These are phyloP conservation scores for Ocimum tenuiflorum DNA, from an alignment of 257 asterid genomes.

Conservation along the genomic window DNA sequence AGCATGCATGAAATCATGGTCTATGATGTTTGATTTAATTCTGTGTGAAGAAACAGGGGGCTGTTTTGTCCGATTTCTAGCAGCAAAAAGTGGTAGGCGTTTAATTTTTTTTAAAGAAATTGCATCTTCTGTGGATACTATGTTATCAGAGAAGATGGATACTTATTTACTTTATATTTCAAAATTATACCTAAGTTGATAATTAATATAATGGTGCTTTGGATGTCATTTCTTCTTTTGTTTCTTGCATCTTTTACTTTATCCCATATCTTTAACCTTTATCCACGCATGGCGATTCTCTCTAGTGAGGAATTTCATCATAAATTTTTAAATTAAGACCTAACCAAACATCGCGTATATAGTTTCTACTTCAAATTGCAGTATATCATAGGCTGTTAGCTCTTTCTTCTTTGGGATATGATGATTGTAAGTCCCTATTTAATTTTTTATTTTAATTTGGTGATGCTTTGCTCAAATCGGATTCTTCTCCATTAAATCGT, in stretches of 20 bases:
- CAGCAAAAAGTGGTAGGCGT: too few relatives aligned
- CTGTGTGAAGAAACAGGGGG: background rate
- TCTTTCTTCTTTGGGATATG: too few relatives aligned
- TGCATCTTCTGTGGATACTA: constrained; percentile 16
- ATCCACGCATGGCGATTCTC: constrained; percentile 17
- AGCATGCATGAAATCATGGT: constrained; percentile 14
- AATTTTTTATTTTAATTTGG: background rate
- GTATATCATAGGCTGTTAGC: too few relatives aligned
- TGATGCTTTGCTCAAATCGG: too few relatives aligned
- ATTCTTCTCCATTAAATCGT: too few relatives aligned
- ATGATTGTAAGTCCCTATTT: too few relatives aligned
- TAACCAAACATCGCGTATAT: too few relatives aligned
- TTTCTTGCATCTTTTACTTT: constrained; percentile 26
- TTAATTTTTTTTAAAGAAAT: background rate
- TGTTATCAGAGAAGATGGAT: constrained; percentile 5
- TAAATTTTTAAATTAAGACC: too few relatives aligned
- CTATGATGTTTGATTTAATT: background rate
- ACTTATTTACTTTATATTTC: background rate
- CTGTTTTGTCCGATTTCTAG: too few relatives aligned
- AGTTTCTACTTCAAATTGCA: too few relatives aligned
- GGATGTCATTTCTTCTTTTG: constrained; percentile 16
- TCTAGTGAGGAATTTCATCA: background rate
- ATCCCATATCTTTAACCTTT: constrained; percentile 25
- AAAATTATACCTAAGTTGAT: background rate
- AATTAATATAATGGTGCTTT: constrained; percentile 8